Percentiles rank a stretch among this genome's conserved stretches.
phyloP scores from a whole-genome alignment of 768 basidiomycete species.

The Amanita rubescens region DNA sequence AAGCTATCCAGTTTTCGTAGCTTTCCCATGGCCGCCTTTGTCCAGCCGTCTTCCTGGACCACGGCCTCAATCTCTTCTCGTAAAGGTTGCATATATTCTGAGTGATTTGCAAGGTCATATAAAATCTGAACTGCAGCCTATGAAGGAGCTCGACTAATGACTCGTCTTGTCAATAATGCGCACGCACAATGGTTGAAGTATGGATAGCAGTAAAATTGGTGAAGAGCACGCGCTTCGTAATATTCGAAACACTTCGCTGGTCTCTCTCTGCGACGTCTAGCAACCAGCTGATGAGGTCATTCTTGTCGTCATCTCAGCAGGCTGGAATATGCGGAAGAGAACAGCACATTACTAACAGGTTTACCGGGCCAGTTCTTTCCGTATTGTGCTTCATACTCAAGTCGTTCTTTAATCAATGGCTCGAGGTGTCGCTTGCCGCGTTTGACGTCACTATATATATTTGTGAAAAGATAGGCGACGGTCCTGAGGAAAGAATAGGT shows the following conservation, averaged over 20 bases:
- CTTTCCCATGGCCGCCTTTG: slow-evolving; percentile 25
- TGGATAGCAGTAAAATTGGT: slow-evolving; percentile 37
- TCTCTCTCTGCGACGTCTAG: slow-evolving; percentile 30
- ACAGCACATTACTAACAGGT: slow-evolving; percentile 24
- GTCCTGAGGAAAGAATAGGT: slow-evolving; percentile 9
- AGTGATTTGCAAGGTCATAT: slow-evolving; percentile 28
- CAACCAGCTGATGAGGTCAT: slow-evolving; percentile 43
- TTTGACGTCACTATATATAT: slow-evolving; percentile 9
- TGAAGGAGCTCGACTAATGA: not conserved
- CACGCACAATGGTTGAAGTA: slow-evolving; percentile 34
- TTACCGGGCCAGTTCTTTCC: slow-evolving; percentile 23
- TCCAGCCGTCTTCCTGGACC: slow-evolving; percentile 29
- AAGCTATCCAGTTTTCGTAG: slow-evolving; percentile 41
- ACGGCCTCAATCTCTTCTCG: slow-evolving; percentile 37
- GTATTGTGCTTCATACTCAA: slow-evolving; percentile 16
- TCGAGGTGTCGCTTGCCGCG: slow-evolving; percentile 17
- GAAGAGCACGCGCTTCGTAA: slow-evolving; percentile 27
- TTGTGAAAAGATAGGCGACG: slow-evolving; percentile 9
- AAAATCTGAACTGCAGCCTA: slow-evolving; percentile 22
- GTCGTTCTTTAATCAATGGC: slow-evolving; percentile 21
- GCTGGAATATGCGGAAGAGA: no score
- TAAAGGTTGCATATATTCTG: slow-evolving; percentile 25
- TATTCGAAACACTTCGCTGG: slow-evolving; percentile 19
- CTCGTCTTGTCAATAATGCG: no score
- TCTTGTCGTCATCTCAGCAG: no score